Conservation (phyloP, 192 early-diverging fungal genomes). For the Gaertneriomyces semiglobifer region DNA sequence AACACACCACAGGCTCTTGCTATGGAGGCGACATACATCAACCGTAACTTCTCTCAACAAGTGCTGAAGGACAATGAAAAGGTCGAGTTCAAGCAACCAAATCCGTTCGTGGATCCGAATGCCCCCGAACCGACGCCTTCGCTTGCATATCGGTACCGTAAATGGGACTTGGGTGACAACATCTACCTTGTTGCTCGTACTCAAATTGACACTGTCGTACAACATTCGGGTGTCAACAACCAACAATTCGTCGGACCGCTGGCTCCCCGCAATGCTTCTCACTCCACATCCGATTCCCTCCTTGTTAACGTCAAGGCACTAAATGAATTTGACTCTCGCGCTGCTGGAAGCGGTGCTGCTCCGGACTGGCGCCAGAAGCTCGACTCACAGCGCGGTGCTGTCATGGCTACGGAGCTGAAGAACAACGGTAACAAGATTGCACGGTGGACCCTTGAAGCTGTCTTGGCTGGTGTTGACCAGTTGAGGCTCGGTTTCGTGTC, state of each 20-base stretch:
- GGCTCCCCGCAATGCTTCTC: conserved; percentile 35
- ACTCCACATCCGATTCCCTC: conserved; percentile 40
- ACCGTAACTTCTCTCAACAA: conserved; percentile 81
- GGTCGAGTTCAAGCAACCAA: conserved; percentile 60
- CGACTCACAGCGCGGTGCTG: conserved; percentile 91
- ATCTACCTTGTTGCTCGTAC: conserved; percentile 81
- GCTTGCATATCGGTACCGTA: conserved; percentile 86
- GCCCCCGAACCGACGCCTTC: conserved; percentile 49
- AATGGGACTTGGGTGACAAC: conserved; percentile 73
- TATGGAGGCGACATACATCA: conserved; percentile 81
- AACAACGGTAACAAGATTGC: conserved; percentile 95
- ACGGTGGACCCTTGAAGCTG: conserved; percentile 90
- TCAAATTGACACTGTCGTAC: conserved; percentile 76
- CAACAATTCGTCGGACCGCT: conserved; percentile 38
- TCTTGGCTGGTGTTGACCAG: conserved; percentile 85
- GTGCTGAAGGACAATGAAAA: conserved; percentile 52
- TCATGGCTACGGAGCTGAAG: conserved; percentile 95
- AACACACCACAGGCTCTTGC: conserved; percentile 85
- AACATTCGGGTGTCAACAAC: conserved; percentile 26
- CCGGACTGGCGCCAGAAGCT: conserved; percentile 93
- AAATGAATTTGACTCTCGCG: conserved; percentile 89
- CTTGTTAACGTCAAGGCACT: conserved; percentile 74
- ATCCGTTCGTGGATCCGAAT: conserved; percentile 67
- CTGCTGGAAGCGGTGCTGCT: conserved; percentile 78
- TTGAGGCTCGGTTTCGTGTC: conserved; percentile 83